phyloP scores from a whole-genome alignment of 1,284 basidiomycete genomes.

The Apiotrichum laibachii region DNA sequence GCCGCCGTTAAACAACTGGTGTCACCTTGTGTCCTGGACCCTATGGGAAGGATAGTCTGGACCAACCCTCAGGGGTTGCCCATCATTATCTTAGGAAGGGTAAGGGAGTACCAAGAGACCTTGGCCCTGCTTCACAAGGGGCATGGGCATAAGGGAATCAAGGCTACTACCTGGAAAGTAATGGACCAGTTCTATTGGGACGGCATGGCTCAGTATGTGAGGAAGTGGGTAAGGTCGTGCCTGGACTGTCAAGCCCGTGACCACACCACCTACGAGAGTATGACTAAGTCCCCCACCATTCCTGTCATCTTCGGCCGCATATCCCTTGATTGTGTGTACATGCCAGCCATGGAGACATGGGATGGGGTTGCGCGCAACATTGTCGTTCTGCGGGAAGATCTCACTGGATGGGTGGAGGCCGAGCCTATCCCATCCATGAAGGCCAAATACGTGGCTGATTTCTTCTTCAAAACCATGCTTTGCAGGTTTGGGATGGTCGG shows the following conservation, averaged over 20 bases:
- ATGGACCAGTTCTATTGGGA: slow-evolving; percentile 7
- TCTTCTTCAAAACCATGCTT: slow-evolving; percentile 1
- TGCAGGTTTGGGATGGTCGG: slow-evolving; percentile 1
- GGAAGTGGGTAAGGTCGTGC: slow-evolving; percentile 5
- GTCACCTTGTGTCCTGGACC: too few relatives aligned
- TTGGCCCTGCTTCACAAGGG: background rate
- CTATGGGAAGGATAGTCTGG: background rate
- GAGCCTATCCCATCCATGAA: background rate
- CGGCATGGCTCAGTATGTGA: background rate
- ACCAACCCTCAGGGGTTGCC: background rate
- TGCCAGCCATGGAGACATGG: background rate
- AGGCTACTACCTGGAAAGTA: background rate
- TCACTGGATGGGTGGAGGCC: slow-evolving; percentile 9
- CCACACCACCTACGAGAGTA: background rate
- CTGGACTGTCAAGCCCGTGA: slow-evolving; percentile 6
- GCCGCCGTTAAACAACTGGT: too few relatives aligned
- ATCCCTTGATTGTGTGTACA: slow-evolving; percentile 12
- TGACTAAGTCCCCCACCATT: background rate
- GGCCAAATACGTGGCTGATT: background rate
- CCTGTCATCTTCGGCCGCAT: slow-evolving; percentile 6
- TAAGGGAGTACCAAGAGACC: background rate
- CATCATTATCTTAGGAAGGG: background rate
- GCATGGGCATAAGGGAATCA: slow-evolving; percentile 2
- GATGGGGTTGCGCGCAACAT: background rate
- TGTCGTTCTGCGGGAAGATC: background rate